Evolutionary conservation across 805 yeast species (phyloP).

Genomic region (Kuraishia cidri): DNA sequence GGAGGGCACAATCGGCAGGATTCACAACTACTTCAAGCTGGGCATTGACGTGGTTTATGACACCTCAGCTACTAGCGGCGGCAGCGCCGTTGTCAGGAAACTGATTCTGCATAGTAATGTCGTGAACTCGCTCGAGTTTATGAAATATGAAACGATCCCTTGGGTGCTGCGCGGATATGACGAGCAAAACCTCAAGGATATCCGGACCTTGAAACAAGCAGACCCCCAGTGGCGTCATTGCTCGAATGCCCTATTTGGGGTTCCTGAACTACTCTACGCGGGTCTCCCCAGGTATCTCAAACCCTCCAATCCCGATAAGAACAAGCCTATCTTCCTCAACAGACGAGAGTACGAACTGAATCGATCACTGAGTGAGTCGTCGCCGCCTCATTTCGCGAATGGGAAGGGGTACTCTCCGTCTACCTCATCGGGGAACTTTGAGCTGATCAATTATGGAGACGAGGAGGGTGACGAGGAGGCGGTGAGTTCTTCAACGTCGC

Average conservation of each 20-base stretch:
- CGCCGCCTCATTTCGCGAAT: too few relatives aligned
- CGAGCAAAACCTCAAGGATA: constrained; percentile 1
- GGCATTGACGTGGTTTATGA: constrained; percentile 50
- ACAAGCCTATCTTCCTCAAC: constrained; percentile 19
- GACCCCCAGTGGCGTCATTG: neutral
- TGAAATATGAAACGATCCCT: constrained; percentile 42
- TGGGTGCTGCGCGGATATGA: constrained; percentile 23
- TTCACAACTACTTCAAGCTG: constrained; percentile 46
- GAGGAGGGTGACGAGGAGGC: constrained; percentile 7
- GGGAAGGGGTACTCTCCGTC: neutral
- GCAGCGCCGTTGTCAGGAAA: constrained; percentile 28
- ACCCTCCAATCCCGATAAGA: neutral
- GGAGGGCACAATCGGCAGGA: constrained; percentile 20
- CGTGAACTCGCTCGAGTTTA: constrained; percentile 41
- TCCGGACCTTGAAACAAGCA: neutral
- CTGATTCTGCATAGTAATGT: constrained; percentile 43
- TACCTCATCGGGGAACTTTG: constrained; percentile 10
- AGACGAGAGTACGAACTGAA: constrained; percentile 21
- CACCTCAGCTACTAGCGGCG: constrained; percentile 17
- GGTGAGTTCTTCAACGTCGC: too few relatives aligned
- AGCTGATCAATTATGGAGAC: constrained; percentile 18
- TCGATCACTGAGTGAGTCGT: constrained; percentile 7
- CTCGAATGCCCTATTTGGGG: neutral
- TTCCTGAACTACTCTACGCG: too few relatives aligned
- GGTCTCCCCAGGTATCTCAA: neutral